Base-by-base conservation (phyloP, 257 asterid species). In the Przewalskia tangutica region DNA sequence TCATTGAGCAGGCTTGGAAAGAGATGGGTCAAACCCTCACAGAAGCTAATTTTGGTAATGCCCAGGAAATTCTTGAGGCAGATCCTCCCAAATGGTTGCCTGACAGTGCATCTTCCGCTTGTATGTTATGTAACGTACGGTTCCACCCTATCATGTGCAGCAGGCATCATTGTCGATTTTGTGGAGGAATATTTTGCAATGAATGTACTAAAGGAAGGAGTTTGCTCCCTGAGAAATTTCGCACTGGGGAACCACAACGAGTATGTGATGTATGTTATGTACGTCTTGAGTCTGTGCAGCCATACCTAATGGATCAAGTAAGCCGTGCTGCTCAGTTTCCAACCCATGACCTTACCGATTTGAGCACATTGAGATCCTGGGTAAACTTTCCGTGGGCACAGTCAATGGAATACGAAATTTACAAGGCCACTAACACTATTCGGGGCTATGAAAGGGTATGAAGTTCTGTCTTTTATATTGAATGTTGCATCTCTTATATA, bases 381-480 rank as follows among this genome's bases (percentile, higher is more conserved):
- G 91, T 96, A 56, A 96, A 96, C 87, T 94, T 96, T 81, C 99
- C 99, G 0, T 96, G 98, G 99, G 98, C 98, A 23, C 99, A 96
- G 87, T 88, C 99, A 8, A 93, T 96, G 99, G 99, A 96, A 84
- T 84, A 92, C 54, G 99, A 96, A 89, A 96, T 94, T 77, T 96
- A 96, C 87, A 94, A 96, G 92, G 98, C 99, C 77, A 87, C 98
- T 54, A 96, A 94, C 90, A 89, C 92, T 27, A 89, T 96, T 65
- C 91, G 91, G 79, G 87, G 95, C 66, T 96, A 96, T 85, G 82
- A 89, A 44, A 89, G 78, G 97, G 99, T 96, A 84, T 84, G 87
- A 53, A 17, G 34, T 54, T 79, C 40, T 42, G 5, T 23, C 20
- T 34, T 12, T 20, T 75, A 27, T 14, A 17, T 48, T 75, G 13